Evolutionary conservation across 441 rosid genomes (phyloP).

Genomic region (Adansonia gregorii): DNA sequence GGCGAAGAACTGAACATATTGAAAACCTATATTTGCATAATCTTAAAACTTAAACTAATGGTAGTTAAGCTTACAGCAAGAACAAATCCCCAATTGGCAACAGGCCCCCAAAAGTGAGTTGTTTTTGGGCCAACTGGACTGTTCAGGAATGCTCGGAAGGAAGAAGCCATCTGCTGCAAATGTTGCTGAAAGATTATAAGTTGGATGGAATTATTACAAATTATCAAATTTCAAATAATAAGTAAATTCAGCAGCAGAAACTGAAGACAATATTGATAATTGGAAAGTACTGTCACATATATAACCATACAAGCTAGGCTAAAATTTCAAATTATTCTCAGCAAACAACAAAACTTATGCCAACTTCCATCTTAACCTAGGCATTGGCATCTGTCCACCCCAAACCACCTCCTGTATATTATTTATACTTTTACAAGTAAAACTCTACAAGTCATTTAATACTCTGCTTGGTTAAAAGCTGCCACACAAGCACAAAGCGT

Average conservation of each 20-base stretch:
- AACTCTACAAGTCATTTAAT: not conserved
- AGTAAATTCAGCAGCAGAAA: not conserved
- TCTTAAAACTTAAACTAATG: conserved; percentile 19
- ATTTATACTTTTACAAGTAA: not conserved
- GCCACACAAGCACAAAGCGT: not conserved
- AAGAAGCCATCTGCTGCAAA: conserved; percentile 47
- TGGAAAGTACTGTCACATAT: not conserved
- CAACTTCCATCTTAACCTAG: not conserved
- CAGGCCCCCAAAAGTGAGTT: conserved; percentile 97
- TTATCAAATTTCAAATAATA: not conserved
- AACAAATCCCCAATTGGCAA: conserved; percentile 97
- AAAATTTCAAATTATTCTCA: not conserved
- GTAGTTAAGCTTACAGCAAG: conserved; percentile 60
- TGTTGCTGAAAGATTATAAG: not conserved
- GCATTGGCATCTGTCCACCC: not conserved
- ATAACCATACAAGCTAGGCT: not conserved
- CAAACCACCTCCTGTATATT: not conserved
- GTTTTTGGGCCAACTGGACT: conserved; percentile 97
- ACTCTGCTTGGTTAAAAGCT: not conserved
- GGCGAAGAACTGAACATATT: not conserved
- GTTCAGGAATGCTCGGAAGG: conserved; percentile 81
- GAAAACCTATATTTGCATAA: not conserved
- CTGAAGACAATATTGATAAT: not conserved
- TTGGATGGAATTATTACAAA: not conserved
- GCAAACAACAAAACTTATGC: conserved; percentile 12